Conservation (phyloP, 2,329 filamentous ascomycete species). For the Domatiomyces catenatus region DNA sequence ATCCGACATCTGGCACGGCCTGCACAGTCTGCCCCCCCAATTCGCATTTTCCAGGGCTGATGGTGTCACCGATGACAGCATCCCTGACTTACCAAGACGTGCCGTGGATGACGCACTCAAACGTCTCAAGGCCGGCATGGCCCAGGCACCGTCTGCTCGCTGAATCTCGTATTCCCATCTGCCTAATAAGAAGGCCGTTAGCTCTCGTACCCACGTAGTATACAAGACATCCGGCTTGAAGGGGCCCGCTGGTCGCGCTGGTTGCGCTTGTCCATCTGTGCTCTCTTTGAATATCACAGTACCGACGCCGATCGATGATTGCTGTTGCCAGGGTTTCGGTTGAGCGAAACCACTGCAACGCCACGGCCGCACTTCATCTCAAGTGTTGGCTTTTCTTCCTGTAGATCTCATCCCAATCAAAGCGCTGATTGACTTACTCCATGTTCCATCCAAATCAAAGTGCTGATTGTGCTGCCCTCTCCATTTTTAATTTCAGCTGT, state of each 20-base stretch:
- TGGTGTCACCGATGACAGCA: constrained; percentile 26
- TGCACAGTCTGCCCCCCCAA: constrained; percentile 33
- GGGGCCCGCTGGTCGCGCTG: constrained; percentile 10
- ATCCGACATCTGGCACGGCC: constrained; percentile 70
- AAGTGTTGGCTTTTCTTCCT: constrained; percentile 9
- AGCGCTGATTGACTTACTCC: constrained; percentile 27
- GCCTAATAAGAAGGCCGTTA: neutral
- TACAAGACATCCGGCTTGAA: neutral
- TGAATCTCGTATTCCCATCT: neutral
- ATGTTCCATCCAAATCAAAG: constrained; percentile 12
- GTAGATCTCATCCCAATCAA: constrained; percentile 8
- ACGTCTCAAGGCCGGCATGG: constrained; percentile 21
- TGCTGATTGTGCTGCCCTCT: constrained; percentile 25
- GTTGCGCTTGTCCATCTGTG: constrained; percentile 26
- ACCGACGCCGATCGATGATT: constrained; percentile 4
- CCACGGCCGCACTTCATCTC: constrained; percentile 7
- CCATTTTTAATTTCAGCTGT: constrained; percentile 25
- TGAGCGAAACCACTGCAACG: neutral
- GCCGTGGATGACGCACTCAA: constrained; percentile 29
- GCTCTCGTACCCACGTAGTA: neutral
- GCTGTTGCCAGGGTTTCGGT: neutral
- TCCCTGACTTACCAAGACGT: constrained; percentile 28
- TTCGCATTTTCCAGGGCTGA: constrained; percentile 34
- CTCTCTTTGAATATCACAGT: constrained; percentile 47
- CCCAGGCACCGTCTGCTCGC: neutral